A percentile compares a stretch with the other conserved stretches of the same genome.
These are phyloP conservation scores for Cymbopogon citratus DNA, from an alignment of 176 grass and related monocot species.

Conservation along the genomic window DNA sequence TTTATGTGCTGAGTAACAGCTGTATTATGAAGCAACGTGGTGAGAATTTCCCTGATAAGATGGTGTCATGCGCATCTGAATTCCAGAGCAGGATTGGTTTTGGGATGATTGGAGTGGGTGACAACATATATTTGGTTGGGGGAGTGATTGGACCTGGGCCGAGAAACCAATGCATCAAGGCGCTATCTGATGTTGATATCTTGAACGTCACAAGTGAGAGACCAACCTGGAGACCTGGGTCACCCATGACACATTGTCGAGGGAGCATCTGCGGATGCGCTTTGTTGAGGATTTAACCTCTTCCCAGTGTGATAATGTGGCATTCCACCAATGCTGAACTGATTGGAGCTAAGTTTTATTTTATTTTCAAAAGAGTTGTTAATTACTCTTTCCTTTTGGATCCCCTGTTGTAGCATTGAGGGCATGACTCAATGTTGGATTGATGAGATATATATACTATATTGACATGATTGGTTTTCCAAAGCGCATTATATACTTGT, in stretches of 20 bases:
- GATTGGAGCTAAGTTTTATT: conserved; percentile 29
- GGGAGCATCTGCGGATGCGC: conserved; percentile 85
- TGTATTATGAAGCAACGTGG: conserved; percentile 86
- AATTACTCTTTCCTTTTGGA: conserved; percentile 17
- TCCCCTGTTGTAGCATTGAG: neutral
- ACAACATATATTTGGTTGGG: conserved; percentile 80
- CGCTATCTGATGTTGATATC: conserved; percentile 78
- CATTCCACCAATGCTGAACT: neutral
- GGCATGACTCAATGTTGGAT: neutral
- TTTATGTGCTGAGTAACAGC: conserved; percentile 86
- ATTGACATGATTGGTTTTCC: neutral
- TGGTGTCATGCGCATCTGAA: conserved; percentile 76
- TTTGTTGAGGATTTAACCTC: conserved; percentile 68
- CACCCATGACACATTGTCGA: conserved; percentile 75
- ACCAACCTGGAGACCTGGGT: conserved; percentile 73
- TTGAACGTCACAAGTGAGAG: conserved; percentile 74
- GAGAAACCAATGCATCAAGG: conserved; percentile 92
- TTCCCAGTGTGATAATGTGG: neutral
- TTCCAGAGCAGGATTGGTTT: conserved; percentile 95
- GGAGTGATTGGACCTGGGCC: conserved; percentile 94
- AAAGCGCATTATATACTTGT: neutral
- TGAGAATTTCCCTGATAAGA: conserved; percentile 65
- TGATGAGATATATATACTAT: neutral
- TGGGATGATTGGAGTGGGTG: conserved; percentile 73
- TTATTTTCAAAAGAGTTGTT: conserved; percentile 17